Conservation (phyloP, 2,329 filamentous ascomycete species). For the Pseudogymnoascus sp. region DNA sequence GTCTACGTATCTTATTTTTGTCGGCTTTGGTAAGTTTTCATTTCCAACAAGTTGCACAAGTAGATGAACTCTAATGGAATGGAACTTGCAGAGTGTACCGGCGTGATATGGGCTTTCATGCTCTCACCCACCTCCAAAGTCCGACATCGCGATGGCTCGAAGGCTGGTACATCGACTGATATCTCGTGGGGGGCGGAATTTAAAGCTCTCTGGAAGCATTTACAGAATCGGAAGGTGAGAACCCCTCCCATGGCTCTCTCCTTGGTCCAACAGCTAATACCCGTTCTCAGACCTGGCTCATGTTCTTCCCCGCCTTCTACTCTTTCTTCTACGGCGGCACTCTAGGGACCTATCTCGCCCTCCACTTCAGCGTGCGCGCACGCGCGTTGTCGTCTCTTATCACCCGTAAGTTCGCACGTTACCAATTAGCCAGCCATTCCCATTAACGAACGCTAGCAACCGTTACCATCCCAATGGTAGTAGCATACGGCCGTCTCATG, state of each 20-base stretch:
- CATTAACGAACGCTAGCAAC: background rate
- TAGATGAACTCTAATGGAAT: background rate
- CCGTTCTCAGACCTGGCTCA: constrained; percentile 24
- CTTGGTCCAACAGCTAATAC: background rate
- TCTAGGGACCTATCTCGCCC: constrained; percentile 29
- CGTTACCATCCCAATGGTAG: constrained; percentile 14
- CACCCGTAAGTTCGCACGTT: constrained; percentile 17
- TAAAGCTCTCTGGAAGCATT: constrained; percentile 17
- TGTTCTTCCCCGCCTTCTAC: constrained; percentile 30
- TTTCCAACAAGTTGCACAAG: background rate
- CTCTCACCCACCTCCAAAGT: constrained; percentile 22
- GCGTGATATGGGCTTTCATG: constrained; percentile 26
- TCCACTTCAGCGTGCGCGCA: constrained; percentile 28
- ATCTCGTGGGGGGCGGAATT: constrained; percentile 20
- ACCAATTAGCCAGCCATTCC: no score
- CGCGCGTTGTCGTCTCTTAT: constrained; percentile 28
- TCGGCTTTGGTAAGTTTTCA: constrained; percentile 21
- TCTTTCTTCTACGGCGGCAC: constrained; percentile 33
- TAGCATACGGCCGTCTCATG: constrained; percentile 19
- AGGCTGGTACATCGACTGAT: constrained; percentile 17
- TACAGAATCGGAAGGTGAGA: constrained; percentile 23
- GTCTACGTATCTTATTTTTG: constrained; percentile 26
- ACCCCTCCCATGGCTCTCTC: no score
- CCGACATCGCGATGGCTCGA: constrained; percentile 20
- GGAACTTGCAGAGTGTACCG: constrained; percentile 9